Evolutionary conservation across 495 filamentous ascomycete genomes (phyloP), one percentile per base, ranked within the genome.

Genomic region (Tuber umbilicatum): DNA sequence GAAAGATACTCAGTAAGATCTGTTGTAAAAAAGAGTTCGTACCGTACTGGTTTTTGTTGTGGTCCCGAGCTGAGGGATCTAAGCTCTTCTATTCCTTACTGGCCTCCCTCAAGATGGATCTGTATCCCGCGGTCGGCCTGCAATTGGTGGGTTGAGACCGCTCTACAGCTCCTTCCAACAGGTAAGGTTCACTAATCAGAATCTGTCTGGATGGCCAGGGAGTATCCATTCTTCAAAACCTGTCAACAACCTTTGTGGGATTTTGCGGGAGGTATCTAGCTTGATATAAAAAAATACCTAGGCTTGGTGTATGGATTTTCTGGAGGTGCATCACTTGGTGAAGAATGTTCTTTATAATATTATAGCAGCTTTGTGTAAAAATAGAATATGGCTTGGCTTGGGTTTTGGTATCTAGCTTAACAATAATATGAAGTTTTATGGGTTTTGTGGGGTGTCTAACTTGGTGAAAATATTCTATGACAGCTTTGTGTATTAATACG

Each of bases 301-400:
- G 4, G 45, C 45, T 47, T 47, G 45, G 45, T 47, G 45, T 47
- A 47, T 42, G 41, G 41, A 2, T 42, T 42, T 42, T 42, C 41
- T 42, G 41, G 41, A 42, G 41, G 41, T 42, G 41, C 41, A 42
- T 42, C 39, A 40, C 39, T 40, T 40, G 5, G 39, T 40, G 39
- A 40, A 40, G 39, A 40, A 40, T 40, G 39, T 40, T 40, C 39
- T 40, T 40, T 40, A 40, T 7, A 23, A 23, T 47, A 47, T 47
- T 47, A 55, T 55, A n/a, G 50, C n/a, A 55, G 50, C 50, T 23
- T 55, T 55, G 50, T 47, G 45, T 47, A 47, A 47, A 47, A 47
- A 47, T 23, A 19, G 17, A 47, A 47, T 47, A 47, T 21, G 17
- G 17, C 45, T 47, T 47, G 19, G 17, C 45, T 47, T 47, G 45